A percentile compares a stretch with the other conserved stretches of the same genome.
phyloP scores from a whole-genome alignment of 2,329 filamentous ascomycete genomes.

The Ophiostoma himal-ulmi region DNA sequence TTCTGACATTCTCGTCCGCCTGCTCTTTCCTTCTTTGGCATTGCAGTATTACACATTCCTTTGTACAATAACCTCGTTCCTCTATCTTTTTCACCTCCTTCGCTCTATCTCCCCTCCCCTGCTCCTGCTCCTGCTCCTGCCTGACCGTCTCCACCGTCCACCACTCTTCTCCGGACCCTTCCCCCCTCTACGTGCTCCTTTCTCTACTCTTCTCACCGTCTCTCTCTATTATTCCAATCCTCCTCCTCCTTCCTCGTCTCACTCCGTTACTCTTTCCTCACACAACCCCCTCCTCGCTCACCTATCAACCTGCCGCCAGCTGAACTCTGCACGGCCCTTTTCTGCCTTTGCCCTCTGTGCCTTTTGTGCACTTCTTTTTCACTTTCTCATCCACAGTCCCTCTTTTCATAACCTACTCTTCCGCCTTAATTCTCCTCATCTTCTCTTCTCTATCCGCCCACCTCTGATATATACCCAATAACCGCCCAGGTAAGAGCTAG shows the following conservation, averaged over 20 bases:
- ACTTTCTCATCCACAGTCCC: background rate
- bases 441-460: background rate
- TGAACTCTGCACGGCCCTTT: constrained; percentile 10
- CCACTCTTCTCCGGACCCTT: background rate
- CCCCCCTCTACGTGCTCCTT: background rate
- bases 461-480: background rate
- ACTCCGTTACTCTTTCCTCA: background rate
- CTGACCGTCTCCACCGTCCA: constrained; percentile 4
- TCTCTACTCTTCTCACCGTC: constrained; percentile 1
- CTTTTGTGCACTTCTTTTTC: background rate
- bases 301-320: background rate
- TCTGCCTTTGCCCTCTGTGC: background rate
- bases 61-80: background rate
- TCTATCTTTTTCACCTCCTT: background rate
- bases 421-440: background rate
- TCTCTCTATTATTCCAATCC: background rate
- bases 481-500: constrained; percentile 10
- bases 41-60: background rate
- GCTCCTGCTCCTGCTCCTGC: background rate
- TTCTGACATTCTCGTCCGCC: background rate
- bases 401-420: background rate
- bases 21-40: background rate
- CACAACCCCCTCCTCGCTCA: background rate
- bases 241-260: background rate
- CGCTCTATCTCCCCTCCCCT: background rate